A percentile compares a stretch with the other conserved stretches of the same genome.
phyloP scores from a whole-genome alignment of 352 stramenopile genomes.

The Globisporangium mamillatum region DNA sequence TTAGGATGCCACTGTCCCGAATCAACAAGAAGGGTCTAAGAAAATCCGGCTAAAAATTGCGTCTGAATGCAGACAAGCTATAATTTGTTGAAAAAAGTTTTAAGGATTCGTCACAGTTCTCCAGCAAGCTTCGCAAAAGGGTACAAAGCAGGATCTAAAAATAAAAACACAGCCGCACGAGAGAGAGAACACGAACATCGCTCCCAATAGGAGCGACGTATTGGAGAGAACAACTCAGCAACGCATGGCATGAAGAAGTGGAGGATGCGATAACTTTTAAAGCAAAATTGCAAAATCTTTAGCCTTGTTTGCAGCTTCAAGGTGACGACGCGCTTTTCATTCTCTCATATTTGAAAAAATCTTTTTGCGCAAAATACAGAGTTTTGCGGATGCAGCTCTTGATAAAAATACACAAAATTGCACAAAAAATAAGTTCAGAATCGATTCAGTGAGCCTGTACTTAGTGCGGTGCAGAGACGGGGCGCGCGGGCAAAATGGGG shows the following conservation, averaged over 20 bases:
- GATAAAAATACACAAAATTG: background rate
- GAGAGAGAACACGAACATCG: background rate
- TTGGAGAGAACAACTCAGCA: background rate
- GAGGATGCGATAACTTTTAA: background rate
- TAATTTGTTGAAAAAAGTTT: background rate
- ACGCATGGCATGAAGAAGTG: background rate
- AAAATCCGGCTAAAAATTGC: background rate
- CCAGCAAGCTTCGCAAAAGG: background rate
- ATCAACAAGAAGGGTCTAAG: background rate
- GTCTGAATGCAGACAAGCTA: background rate
- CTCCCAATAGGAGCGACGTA: background rate
- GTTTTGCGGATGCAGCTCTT: background rate
- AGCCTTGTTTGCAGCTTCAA: constrained; percentile 3
- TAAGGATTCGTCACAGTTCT: background rate
- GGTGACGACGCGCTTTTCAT: background rate
- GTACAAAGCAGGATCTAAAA: background rate
- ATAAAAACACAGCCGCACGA: background rate
- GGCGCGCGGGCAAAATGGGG: background rate
- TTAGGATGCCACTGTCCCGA: background rate
- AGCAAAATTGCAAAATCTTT: background rate
- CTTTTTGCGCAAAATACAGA: background rate
- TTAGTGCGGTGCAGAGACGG: background rate
- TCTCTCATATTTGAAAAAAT: background rate
- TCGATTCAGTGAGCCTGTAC: constrained; percentile 7
- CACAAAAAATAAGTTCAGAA: constrained; percentile 10